These are phyloP conservation scores for Leccinum longicurvipes DNA, from an alignment of 768 basidiomycete genomes.

Conservation along the genomic window DNA sequence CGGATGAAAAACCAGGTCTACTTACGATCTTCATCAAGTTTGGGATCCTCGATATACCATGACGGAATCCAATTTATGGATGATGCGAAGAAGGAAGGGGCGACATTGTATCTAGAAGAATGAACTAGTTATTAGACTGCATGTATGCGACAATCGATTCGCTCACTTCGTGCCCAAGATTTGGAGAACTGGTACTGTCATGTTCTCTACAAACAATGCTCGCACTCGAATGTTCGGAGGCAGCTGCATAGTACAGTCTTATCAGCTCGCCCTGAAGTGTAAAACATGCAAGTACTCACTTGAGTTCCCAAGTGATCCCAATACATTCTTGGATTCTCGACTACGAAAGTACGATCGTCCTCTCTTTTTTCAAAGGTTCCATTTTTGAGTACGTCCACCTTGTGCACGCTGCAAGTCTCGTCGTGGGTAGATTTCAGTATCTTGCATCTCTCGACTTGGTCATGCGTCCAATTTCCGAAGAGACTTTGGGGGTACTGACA, in stretches of 20 bases:
- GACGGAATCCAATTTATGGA: conserved; percentile 67
- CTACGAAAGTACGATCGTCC: background rate
- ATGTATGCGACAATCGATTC: background rate
- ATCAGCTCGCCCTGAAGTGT: background rate
- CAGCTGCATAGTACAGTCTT: conserved; percentile 6
- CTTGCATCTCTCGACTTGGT: conserved; percentile 29
- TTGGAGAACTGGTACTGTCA: conserved; percentile 49
- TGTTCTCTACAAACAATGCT: conserved; percentile 49
- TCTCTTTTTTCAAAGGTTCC: conserved; percentile 17
- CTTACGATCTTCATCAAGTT: conserved; percentile 48
- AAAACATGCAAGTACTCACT: conserved; percentile 29
- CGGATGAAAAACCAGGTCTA: conserved; percentile 28
- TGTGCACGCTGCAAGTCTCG: conserved; percentile 20
- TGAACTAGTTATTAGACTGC: background rate
- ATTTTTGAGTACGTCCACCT: conserved; percentile 19
- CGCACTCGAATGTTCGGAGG: conserved; percentile 41
- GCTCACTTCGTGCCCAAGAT: conserved; percentile 56
- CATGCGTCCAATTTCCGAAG: conserved; percentile 36
- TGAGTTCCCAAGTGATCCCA: conserved; percentile 28
- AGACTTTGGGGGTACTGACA: conserved; percentile 28
- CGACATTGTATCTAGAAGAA: conserved; percentile 46
- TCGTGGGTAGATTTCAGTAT: conserved; percentile 16
- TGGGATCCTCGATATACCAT: conserved; percentile 54
- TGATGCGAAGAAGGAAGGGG: conserved; percentile 65
- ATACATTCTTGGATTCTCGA: conserved; percentile 25